Evolutionary conservation across 169 alveolate genomes (phyloP), one percentile per base, ranked within the genome.

Genomic region (Neospora caninum): DNA sequence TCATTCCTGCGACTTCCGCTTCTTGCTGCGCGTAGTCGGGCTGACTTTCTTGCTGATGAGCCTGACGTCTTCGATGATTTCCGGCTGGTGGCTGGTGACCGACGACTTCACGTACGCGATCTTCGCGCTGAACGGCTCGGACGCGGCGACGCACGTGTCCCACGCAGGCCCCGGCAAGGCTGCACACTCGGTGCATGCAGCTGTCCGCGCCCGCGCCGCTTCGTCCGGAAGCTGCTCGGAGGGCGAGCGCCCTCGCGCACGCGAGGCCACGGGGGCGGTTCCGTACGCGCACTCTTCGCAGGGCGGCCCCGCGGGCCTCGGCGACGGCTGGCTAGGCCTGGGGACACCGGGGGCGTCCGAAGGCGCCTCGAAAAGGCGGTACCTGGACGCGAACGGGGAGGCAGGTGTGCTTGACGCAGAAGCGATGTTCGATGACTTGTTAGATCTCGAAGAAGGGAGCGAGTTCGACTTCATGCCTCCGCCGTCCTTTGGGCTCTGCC

Each of bases 41-140:
- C 39, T 16, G 22, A 4, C 86, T n/a, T 78, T 78, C 45, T 25
- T 78, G 29, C 42, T 78, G 49, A 78, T 78, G 86, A n/a, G 86
- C 10, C 42, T 78, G 86, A n/a, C 86, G 7, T 78, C 86, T 16
- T 78, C 86, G 45, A 78, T 78, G 86, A 78, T 78, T 22, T n/a
- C 86, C 10, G 86, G 86, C 39, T 78, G 86, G 86, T 78, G 86
- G 86, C 86, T 78, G 39, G 86, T 78, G 49, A 78, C 86, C 22
- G 86, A 78, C 86, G 86, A 78, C 86, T 78, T 78, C 42, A n/a
- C 86, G 29, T 78, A 78, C 86, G 86, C 86, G 22, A 16, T 78
- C 43, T 78, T 78, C 45, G 39, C 86, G n/a, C 27, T n/a, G 86
- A 78, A 22, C n/a, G 22, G 39, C 42, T 0, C 86, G 34, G 73